Evolutionary conservation across 2,329 filamentous ascomycete genomes (phyloP), one percentile per base, ranked within the genome.

Genomic region (Phaeosphaeria sp.): DNA sequence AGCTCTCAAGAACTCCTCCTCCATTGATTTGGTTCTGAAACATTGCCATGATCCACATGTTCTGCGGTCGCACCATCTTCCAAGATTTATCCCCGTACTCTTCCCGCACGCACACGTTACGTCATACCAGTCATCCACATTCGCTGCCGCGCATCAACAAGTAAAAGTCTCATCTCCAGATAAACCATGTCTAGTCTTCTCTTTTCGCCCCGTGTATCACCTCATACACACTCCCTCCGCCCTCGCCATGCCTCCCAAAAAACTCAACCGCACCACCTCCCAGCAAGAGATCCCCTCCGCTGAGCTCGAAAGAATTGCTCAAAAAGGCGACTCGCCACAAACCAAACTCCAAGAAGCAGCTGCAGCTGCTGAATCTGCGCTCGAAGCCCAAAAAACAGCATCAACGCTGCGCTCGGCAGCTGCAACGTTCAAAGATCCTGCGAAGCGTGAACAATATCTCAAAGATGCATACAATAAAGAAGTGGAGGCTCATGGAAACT

Each of bases 391-490:
- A 23, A 67, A 66, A 49, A 68, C 62, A 1, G 73, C 73, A 6
- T 69, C 74, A n/a, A 60, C 62, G 3, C 67, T 75, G 0, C 66
- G 65, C 22, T 46, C 64, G 33, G 62, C 67, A 1, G 72, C 72
- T 3, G 55, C 63, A 23, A 60, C 71, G 0, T 64, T 76, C 20
- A 67, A 64, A 18, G 72, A 75, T 55, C 72, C 73, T 0, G 65
- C 66, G 47, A 75, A 74, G 54, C 72, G 72, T 46, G 68, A 74
- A 54, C 69, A 75, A 39, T 68, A 75, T 60, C 71, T 76, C 1
- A 64, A 58, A 46, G 73, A 76, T 51, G 72, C 73, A 13, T 74
- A 75, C 46, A 65, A 69, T 39, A 73, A 75, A 52, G 72, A 76
- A 21, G 54, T 71, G 10, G 68, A 75, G 47, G 73, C 73, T 1